Evolutionary conservation across 306 rosid species (phyloP), one percentile per base, ranked within the genome.

Genomic region (Morella rubra): DNA sequence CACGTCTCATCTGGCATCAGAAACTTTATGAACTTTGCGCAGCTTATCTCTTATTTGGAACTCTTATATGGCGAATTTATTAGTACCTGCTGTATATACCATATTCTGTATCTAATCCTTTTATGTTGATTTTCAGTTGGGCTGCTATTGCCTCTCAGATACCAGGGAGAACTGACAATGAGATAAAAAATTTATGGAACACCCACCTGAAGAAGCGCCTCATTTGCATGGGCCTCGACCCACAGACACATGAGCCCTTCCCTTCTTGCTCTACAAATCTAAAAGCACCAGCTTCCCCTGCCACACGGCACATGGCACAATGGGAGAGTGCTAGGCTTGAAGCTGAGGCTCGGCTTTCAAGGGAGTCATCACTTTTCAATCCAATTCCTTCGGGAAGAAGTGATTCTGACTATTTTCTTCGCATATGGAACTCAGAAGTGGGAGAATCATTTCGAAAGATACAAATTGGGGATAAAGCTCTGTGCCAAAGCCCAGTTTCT

Each of bases 271-370:
- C 77, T 65, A 79, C 85, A 9, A n/a, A 81, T 37, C 51, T 73
- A 41, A 86, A 72, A 45, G 46, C 90, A 44, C 75, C 84, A 0
- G 79, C 89, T 7, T 85, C 91, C 0, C 67, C 74, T 0, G 50
- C 88, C 22, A 92, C 96, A 0, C 90, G 97, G 22, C 98, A 96
- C 90, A 92, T 92, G 92, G 90, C 99, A 10, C 99, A 96, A 42
- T 96, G 99, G 99, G 99, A 96, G 86, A 91, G 93, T 73, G 99
- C 99, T 3, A 84, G 98, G 85, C 99, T 96, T 15, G 97, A 96
- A 81, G 99, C 99, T 0, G 99, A 92, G 75, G 99, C 97, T 1
- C 85, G 99, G 66, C 98, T 96, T 74, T 96, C 99, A 6, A 86
- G 79, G 62, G 97, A 90, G 50, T 85, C 96, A n/a, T 81, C 87